Evolutionary conservation across 495 filamentous ascomycete genomes (phyloP), one percentile per base, ranked within the genome.

Genomic region (Aspergillus panamensis): DNA sequence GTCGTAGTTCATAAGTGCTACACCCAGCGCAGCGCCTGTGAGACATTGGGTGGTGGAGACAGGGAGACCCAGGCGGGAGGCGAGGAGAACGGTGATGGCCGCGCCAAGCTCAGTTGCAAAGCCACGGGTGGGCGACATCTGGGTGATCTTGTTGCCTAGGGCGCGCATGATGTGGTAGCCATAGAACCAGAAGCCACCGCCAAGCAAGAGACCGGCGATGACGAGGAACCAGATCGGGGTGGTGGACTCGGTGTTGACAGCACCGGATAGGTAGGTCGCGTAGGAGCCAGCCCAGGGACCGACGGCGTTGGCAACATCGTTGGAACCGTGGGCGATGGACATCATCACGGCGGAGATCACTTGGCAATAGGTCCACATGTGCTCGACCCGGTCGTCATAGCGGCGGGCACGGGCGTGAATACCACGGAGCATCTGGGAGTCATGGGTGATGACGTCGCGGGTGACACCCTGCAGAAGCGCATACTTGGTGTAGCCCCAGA

Each of bases 271-370:
- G 64, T 66, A 91, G 49, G 84, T 80, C 45, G 69, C 66, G 74
- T 82, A 90, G 55, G 84, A 80, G 42, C 82, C 84, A 14, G 84
- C 80, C 68, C 79, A 87, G 21, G 86, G 86, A 3, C 87, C 87
- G 57, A 89, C 81, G 17, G 87, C 84, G 67, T 89, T 89, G 43
- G 83, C 75, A 51, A 90, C 80, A 63, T 90, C 88, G 72, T 91
- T 91, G 55, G 86, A 82, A 42, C 88, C 88, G 69, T 91, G 88
- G 0, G 87, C 82, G 58, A 91, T 88, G 13, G 85, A 89, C 48
- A 84, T 82, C 33, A 85, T 85, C 64, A 81, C 80, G 52, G 88
- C 88, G 5, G 84, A 86, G 44, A 86, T 64, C 47, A 90, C 72
- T 69, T 90, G 87, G 61, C 85, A 77, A 76, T 85, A 89, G 14